Base-by-base conservation (phyloP, 257 asterid species). In the Salvia splendens region DNA sequence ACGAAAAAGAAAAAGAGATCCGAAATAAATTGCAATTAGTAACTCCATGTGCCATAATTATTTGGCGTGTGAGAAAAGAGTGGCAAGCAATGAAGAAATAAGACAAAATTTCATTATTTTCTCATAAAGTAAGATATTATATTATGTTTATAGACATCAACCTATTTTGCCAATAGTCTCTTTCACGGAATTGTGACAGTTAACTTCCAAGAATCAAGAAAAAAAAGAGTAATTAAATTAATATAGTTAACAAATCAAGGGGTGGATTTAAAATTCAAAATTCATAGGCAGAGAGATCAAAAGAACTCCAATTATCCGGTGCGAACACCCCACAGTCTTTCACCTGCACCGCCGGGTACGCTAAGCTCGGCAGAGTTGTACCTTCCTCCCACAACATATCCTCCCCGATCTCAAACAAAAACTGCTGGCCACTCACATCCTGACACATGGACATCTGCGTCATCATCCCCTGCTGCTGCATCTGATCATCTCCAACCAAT, bases 261-360 rank as follows among this genome's bases (percentile, higher is more conserved):
- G 80, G 74, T 78, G 41, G 84, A 72, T 65, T 77, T 75, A 50
- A 76, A 17, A 43, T 82, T 20, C 1, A 20, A 20, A 20, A 20
- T 20, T 20, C 86, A 66, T 75, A 74, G 55, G 85, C 84, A 16
- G 90, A 83, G 4, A 80, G 77, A 82, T 91, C 96, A 51, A 80
- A 84, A 8, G 92, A 68, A 38, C 79, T 78, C 94, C 92, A 85
- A 65, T 81, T 79, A 49, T 61, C 53, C 5, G 66, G 43, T 53
- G 89, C 73, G 65, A 80, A 76, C 28, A 82, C 17, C 30, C 84
- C 95, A 48, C n/a, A n/a, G n/a, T n/a, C n/a, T n/a, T n/a, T n/a
- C n/a, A 77, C 61, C 49, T 83, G 85, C 82, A 73, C 71, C 70
- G 50, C 33, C 5, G 83, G 66, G 45, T 65, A 59, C 56, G 64